Evolutionary conservation across 2,329 filamentous ascomycete genomes (phyloP), one percentile per base, ranked within the genome.

Genomic region (Beauveria scarabaeidicola): DNA sequence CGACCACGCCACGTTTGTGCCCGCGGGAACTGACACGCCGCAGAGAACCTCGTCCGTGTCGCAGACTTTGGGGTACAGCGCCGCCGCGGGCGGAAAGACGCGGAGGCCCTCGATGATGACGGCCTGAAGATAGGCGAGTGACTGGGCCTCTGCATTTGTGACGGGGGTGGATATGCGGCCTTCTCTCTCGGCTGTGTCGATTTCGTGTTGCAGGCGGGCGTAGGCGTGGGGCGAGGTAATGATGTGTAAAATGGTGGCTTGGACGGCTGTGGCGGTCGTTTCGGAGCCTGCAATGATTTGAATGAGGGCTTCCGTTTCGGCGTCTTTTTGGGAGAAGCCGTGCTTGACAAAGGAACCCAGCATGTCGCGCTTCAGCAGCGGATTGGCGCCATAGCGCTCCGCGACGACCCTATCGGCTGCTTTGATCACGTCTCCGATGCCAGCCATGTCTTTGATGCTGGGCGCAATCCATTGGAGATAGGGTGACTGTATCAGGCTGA

Each of bases 251-350:
- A 81, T 54, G 9, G 74, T 78, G 36, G 75, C 70, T 3, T 79
- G 75, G 13, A 82, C 72, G 4, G 75, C 73, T 0, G 75, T 78
- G 0, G 80, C 77, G 0, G 78, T 79, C 5, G 78, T 81, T 62
- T 83, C 80, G 3, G 77, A 78, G 5, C 80, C 81, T 6, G 79
- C 79, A 43, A 63, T 59, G 21, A 72, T 70, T 59, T 73, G 68
- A 50, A 70, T 66, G 11, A 73, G 66, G 0, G 71, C 64, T 61
- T 74, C 75, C 61, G 80, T 77, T 40, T 78, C 71, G 54, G 70
- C 70, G 52, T 73, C 68, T 21, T 66, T 63, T 50, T 66, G 69
- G 15, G 63, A 67, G 23, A 75, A 63, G n/a, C 73, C 73, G 52
- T 74, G 70, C 2, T 66, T 64, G 29, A 74, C 64, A 56, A 74